A percentile compares a stretch with the other conserved stretches of the same genome.
These are phyloP conservation scores for Yamadazyma oceani DNA, from an alignment of 1,139 yeast genomes.

Conservation along the genomic window DNA sequence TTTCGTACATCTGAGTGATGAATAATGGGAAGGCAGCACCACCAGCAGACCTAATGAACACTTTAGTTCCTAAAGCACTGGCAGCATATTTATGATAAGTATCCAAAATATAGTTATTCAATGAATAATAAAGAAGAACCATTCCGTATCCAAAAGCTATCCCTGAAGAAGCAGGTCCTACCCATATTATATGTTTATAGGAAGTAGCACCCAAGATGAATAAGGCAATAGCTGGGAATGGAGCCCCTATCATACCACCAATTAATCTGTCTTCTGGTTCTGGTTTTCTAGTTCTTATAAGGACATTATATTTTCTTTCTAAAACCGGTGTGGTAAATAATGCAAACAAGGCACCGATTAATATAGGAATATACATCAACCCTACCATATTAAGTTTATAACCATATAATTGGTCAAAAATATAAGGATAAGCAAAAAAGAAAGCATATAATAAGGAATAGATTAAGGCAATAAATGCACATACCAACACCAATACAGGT, in stretches of 20 bases:
- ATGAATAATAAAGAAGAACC: constrained; percentile 84
- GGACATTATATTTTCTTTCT: constrained; percentile 57
- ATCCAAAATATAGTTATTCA: constrained; percentile 87
- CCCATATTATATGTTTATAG: constrained; percentile 79
- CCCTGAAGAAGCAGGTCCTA: constrained; percentile 92
- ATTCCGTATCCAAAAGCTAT: constrained; percentile 88
- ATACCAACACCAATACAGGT: constrained; percentile 80
- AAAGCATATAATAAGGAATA: constrained; percentile 87
- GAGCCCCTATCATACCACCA: constrained; percentile 90
- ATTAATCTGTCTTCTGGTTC: constrained; percentile 84
- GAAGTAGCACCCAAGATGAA: constrained; percentile 91
- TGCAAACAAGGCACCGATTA: constrained; percentile 80
- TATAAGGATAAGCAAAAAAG: constrained; percentile 86
- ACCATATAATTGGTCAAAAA: constrained; percentile 65
- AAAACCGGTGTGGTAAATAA: constrained; percentile 68
- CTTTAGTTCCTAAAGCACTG: constrained; percentile 86
- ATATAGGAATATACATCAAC: constrained; percentile 80
- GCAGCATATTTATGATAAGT: constrained; percentile 88
- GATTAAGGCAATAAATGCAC: constrained; percentile 82
- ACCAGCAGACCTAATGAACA: constrained; percentile 81
- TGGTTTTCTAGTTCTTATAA: constrained; percentile 60
- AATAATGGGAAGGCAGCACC: constrained; percentile 93
- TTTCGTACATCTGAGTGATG: constrained; percentile 76
- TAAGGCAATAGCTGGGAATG: constrained; percentile 83
- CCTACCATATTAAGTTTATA: constrained; percentile 72